Base-by-base conservation (phyloP, 2,329 filamentous ascomycete genomes). In the Aureobasidium pullulans region DNA sequence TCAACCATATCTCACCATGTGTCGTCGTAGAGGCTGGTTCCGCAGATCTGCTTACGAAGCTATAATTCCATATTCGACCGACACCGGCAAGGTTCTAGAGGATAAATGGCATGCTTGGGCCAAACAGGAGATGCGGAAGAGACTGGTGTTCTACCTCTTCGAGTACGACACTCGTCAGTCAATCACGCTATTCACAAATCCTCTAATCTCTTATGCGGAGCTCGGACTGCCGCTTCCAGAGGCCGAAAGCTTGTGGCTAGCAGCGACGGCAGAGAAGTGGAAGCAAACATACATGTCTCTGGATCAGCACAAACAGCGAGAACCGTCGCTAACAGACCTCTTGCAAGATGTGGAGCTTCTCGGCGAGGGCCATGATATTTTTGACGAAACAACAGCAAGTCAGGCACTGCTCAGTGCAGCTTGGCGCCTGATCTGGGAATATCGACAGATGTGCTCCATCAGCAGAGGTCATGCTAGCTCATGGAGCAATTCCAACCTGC, bases 181-280 rank as follows among this genome's bases (percentile, higher is more conserved):
- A 2, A 86, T 90, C 74, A 82, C 84, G 1, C 77, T 87, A 4
- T 75, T 87, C 57, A 83, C 81, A 23, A 85, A 81, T 61, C 84
- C 85, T 0, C 74, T 84, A 19, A 82, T 89, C 63, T 87, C 86
- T 0, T 90, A 88, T 65, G 79, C 84, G 0, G 87, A 90, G 65
- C 73, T 90, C 50, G 82, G 82, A 4, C 72, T 89, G 2, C 85
- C 86, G 1, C 70, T 90, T 0, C 87, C 87, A 0, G 81, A 81
- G 61, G 75, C 82, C 0, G 77, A 80, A 57, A 77, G 81, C 11
- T 69, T 90, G 1, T 91, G 87, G 87, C 78, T 82, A 49, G 86
- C 87, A 1, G 78, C 79, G 32, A 80, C 79, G 0, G 84, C 87
- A 1, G 67, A 74, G 16, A 80, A 84, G 62, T 90, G 88, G 86